Evolutionary conservation across 768 basidiomycete genomes (phyloP).

Genomic region (Pleurotus tuber-regium): DNA sequence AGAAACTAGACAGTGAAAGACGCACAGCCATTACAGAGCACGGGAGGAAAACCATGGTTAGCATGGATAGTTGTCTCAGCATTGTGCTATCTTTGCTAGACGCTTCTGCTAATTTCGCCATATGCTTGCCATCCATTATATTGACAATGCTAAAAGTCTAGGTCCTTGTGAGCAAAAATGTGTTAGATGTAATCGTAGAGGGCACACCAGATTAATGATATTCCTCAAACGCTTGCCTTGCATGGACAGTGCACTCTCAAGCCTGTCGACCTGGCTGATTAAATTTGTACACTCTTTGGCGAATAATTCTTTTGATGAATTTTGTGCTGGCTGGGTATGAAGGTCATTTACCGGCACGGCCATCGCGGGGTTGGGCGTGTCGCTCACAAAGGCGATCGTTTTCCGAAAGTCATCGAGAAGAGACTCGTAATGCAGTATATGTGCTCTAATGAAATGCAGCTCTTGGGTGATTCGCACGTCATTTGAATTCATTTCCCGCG

Average conservation of each 20-base stretch:
- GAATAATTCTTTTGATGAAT: too few species aligned
- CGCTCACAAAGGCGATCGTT: conserved; percentile 46
- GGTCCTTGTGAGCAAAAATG: neutral
- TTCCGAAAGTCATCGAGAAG: conserved; percentile 55
- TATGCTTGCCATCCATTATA: conserved; percentile 43
- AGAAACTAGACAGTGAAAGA: neutral
- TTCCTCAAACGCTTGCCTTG: conserved; percentile 46
- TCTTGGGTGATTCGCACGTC: conserved; percentile 54
- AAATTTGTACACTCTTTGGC: too few species aligned
- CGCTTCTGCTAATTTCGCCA: conserved; percentile 38
- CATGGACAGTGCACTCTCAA: too few species aligned
- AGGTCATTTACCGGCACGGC: too few species aligned
- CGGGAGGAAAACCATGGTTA: conserved; percentile 65
- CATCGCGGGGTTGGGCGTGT: conserved; percentile 54
- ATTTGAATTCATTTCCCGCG: neutral
- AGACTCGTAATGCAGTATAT: conserved; percentile 54
- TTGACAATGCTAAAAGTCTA: conserved; percentile 49
- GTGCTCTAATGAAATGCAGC: conserved; percentile 58
- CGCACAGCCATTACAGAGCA: conserved; percentile 46
- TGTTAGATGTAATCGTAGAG: neutral
- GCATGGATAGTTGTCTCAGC: conserved; percentile 54
- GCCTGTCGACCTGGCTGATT: too few species aligned
- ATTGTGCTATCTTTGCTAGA: conserved; percentile 40
- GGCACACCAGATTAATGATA: conserved; percentile 45
- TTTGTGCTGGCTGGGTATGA: too few species aligned